Conservation (phyloP, 306 rosid genomes). For the Spatholobus suberectus region DNA sequence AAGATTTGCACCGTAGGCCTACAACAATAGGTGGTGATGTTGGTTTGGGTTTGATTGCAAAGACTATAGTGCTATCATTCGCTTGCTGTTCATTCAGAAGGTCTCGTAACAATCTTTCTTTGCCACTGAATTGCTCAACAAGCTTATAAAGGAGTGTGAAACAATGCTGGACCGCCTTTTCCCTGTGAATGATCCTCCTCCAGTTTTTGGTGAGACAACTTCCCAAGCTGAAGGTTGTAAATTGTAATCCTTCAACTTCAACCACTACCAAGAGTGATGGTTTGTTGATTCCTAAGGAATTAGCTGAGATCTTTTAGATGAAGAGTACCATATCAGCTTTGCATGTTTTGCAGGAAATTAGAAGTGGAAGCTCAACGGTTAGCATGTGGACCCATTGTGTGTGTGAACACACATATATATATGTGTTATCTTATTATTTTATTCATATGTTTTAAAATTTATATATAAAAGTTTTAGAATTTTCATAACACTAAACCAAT, state of each 20-base stretch:
- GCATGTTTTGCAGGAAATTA: conserved; percentile 82
- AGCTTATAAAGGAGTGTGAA: conserved; percentile 97
- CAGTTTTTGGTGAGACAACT: conserved; percentile 52
- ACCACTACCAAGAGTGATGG: conserved; percentile 53
- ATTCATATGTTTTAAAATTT: too few relatives aligned
- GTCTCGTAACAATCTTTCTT: conserved; percentile 95
- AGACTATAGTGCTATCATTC: conserved; percentile 95
- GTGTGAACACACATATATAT: too few relatives aligned
- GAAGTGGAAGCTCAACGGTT: conserved; percentile 92
- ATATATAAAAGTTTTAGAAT: too few relatives aligned
- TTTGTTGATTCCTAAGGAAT: conserved; percentile 63
- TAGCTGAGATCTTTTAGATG: conserved; percentile 80
- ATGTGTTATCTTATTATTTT: too few relatives aligned
- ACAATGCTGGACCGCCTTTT: conserved; percentile 81
- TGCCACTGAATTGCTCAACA: conserved; percentile 88
- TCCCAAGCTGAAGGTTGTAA: conserved; percentile 57
- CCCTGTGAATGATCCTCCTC: conserved; percentile 54
- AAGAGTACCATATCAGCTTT: conserved; percentile 83
- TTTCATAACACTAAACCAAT: too few relatives aligned
- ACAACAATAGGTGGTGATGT: too few relatives aligned
- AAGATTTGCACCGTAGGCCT: too few relatives aligned
- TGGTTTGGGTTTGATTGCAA: too few relatives aligned
- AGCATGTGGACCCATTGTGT: too few relatives aligned
- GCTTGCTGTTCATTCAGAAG: conserved; percentile 94
- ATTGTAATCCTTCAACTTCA: conserved; percentile 71